Evolutionary conservation across 176 grass and related monocot genomes (phyloP).

Genomic region (Avena insularis): DNA sequence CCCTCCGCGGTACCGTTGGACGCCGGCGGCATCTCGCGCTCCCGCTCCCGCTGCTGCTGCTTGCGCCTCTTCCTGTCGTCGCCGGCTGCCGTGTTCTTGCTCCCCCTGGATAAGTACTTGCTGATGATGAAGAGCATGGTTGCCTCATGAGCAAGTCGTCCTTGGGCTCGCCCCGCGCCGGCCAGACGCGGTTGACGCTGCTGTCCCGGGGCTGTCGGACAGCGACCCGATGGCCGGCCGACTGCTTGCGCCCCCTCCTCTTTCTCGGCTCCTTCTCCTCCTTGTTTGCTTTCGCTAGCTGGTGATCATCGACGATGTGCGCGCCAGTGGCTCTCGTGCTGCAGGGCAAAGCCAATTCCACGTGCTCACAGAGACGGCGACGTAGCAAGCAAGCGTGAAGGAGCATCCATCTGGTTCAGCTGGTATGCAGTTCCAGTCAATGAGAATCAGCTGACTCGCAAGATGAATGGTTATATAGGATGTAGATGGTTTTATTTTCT

Average conservation of each 20-base stretch:
- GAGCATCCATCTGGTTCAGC: constrained; percentile 10
- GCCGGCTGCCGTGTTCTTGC: constrained; percentile 8
- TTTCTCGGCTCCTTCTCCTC: not conserved
- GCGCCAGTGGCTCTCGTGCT: not conserved
- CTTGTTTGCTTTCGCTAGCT: not conserved
- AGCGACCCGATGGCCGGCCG: constrained; percentile 38
- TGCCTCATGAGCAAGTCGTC: constrained; percentile 53
- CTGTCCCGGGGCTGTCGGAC: constrained; percentile 29
- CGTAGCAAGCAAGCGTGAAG: not conserved
- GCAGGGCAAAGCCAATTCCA: constrained; percentile 9
- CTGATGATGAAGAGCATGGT: constrained; percentile 76
- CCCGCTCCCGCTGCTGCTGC: not conserved
- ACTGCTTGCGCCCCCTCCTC: not conserved
- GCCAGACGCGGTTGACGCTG: constrained; percentile 4
- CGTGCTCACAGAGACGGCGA: constrained; percentile 16
- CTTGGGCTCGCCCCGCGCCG: constrained; percentile 11
- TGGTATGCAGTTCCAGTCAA: constrained; percentile 36
- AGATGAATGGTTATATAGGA: constrained; percentile 40
- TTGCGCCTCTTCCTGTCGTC: not conserved
- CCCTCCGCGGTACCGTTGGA: not conserved
- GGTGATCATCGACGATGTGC: constrained; percentile 16
- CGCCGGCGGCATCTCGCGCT: constrained; percentile 47
- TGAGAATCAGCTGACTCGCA: constrained; percentile 31
- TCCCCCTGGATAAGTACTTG: constrained; percentile 59
- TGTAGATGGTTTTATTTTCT: not conserved